phyloP scores from a whole-genome alignment of 1,139 yeast genomes.

The Taphrina betulina region DNA sequence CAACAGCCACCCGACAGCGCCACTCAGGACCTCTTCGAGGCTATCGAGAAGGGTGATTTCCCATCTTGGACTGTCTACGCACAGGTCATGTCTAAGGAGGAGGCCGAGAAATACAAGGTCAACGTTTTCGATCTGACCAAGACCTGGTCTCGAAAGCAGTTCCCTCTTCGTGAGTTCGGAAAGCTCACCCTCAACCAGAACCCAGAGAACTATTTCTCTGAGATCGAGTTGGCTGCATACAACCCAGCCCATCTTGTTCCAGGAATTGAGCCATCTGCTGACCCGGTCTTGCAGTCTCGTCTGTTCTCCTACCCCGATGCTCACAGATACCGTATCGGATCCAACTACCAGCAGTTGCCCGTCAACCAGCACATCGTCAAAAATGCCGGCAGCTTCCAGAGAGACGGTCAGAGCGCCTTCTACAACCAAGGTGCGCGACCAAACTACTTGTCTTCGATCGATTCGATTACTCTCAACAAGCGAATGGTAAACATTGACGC shows the following conservation, averaged over 20 bases:
- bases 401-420: slow-evolving; percentile 86
- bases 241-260: slow-evolving; percentile 83
- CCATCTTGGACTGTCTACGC: slow-evolving; percentile 68
- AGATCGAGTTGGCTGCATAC: slow-evolving; percentile 79
- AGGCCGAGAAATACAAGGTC: slow-evolving; percentile 55
- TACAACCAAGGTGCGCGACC: slow-evolving; percentile 83
- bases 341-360: slow-evolving; percentile 70
- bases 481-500: slow-evolving; percentile 33
- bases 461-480: slow-evolving; percentile 52
- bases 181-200: slow-evolving; percentile 66
- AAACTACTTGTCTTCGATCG: slow-evolving; percentile 54
- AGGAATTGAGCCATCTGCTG: slow-evolving; percentile 79
- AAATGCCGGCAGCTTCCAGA: slow-evolving; percentile 48
- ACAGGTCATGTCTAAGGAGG: slow-evolving; percentile 71
- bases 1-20: slow-evolving; percentile 62
- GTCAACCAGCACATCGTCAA: slow-evolving; percentile 55
- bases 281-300: slow-evolving; percentile 82
- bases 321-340: slow-evolving; percentile 66
- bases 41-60: slow-evolving; percentile 58
- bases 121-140: slow-evolving; percentile 71
- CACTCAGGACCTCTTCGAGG: slow-evolving; percentile 57
- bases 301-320: slow-evolving; percentile 84
- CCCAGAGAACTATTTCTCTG: slow-evolving; percentile 76
- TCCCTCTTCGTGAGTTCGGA: slow-evolving; percentile 74
- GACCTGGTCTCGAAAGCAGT: slow-evolving; percentile 77